These are phyloP conservation scores for Fusarium sp. DNA, from an alignment of 2,329 filamentous ascomycete species.

Conservation along the genomic window DNA sequence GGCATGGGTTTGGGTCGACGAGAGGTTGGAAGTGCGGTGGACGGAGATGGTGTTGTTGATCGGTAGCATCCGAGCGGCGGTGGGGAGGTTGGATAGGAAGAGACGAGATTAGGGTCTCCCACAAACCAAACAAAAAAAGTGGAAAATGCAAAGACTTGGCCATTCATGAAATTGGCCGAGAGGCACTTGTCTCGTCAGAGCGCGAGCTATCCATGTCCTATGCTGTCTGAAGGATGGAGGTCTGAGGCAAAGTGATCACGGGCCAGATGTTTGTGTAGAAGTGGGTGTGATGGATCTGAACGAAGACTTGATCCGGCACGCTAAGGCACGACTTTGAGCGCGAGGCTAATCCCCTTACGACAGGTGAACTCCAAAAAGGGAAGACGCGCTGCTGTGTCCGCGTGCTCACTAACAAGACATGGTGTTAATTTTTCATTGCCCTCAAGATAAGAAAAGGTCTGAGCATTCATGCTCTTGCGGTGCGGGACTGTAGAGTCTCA, in stretches of 20 bases:
- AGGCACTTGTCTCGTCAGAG: constrained; percentile 8
- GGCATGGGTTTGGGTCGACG: constrained; percentile 7
- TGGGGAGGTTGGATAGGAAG: constrained; percentile 1
- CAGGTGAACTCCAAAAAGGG: background rate
- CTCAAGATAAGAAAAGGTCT: background rate
- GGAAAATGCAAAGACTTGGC: constrained; percentile 8
- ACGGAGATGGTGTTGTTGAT: constrained; percentile 32
- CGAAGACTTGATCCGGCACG: background rate
- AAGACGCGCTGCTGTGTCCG: background rate
- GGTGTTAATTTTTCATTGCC: background rate
- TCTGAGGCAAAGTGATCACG: constrained; percentile 18
- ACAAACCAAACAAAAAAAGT: constrained; percentile 15
- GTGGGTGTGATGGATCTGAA: constrained; percentile 3
- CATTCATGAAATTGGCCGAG: constrained; percentile 6
- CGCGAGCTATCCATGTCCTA: background rate
- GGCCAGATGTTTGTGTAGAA: constrained; percentile 17
- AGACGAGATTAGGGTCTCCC: constrained; percentile 12
- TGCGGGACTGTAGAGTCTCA: background rate
- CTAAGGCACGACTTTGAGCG: background rate
- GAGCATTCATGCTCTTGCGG: background rate
- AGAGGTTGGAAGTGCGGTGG: constrained; percentile 17
- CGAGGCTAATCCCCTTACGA: background rate
- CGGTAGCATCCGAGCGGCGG: constrained; percentile 38
- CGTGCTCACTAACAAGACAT: background rate
- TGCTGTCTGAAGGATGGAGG: constrained; percentile 1